These are phyloP conservation scores for Yamadazyma dushanensis DNA, from an alignment of 1,139 yeast genomes.

Conservation along the genomic window DNA sequence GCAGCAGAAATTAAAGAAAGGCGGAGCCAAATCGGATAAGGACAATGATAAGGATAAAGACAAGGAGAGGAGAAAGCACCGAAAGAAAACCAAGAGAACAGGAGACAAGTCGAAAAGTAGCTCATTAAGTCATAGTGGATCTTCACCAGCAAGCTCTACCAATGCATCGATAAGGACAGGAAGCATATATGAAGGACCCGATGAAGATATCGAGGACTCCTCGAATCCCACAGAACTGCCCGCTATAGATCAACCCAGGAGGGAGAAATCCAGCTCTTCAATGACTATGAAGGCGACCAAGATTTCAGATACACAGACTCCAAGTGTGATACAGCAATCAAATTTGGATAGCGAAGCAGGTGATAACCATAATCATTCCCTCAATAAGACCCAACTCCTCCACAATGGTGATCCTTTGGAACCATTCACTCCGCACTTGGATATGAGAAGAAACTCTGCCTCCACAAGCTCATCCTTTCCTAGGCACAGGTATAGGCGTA, in stretches of 20 bases:
- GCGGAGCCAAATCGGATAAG: conserved; percentile 11
- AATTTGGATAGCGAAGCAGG: neutral
- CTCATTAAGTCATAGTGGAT: neutral
- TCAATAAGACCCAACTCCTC: neutral
- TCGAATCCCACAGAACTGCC: neutral
- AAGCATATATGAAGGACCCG: conserved; percentile 14
- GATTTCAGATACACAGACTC: neutral
- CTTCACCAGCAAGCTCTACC: conserved; percentile 14
- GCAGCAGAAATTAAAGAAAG: conserved; percentile 29
- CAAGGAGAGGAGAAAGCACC: conserved; percentile 4
- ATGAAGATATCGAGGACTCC: neutral
- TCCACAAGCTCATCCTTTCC: conserved; percentile 15
- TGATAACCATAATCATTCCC: neutral
- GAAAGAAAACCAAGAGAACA: conserved; percentile 12
- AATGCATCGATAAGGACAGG: conserved; percentile 13
- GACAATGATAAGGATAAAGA: neutral
- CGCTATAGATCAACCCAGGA: neutral
- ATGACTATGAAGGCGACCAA: neutral
- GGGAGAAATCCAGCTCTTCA: neutral
- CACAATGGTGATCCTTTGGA: conserved; percentile 5
- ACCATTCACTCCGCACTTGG: conserved; percentile 5
- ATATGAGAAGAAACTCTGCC: conserved; percentile 13
- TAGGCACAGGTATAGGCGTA: conserved; percentile 11
- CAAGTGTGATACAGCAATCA: neutral
- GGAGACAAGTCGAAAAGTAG: conserved; percentile 8